phyloP scores from a whole-genome alignment of 352 stramenopile genomes.

The Thraustochytrium sp. region DNA sequence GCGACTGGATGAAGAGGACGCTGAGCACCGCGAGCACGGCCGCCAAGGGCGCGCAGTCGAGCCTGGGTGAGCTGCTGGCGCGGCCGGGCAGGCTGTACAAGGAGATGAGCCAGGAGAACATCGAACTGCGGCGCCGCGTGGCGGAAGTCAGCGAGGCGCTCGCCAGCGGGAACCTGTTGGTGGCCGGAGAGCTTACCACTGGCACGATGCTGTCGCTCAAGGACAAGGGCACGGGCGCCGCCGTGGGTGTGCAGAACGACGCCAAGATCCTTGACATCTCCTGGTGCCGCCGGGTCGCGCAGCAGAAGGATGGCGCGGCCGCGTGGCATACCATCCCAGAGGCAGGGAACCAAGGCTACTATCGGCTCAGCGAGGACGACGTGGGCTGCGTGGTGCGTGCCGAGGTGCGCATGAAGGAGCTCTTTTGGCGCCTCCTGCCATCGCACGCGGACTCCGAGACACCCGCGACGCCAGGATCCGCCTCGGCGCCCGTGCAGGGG shows the following conservation, averaged over 20 bases:
- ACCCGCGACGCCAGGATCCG: background rate
- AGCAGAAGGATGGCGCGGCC: background rate
- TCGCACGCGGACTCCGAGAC: background rate
- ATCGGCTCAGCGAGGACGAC: constrained; percentile 6
- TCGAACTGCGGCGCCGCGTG: background rate
- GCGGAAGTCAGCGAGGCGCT: background rate
- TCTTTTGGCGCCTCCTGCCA: constrained; percentile 15
- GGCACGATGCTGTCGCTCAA: background rate
- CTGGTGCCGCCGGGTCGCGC: background rate
- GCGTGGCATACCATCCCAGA: background rate
- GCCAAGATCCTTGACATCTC: background rate
- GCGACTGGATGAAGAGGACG: background rate
- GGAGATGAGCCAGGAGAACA: background rate
- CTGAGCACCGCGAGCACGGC: background rate
- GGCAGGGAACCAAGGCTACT: background rate
- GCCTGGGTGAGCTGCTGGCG: constrained; percentile 26
- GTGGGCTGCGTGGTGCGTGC: background rate
- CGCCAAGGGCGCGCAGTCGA: background rate
- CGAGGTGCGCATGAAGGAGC: constrained; percentile 7
- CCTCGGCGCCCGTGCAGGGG: too few relatives aligned
- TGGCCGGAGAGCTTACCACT: background rate
- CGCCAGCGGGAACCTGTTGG: background rate
- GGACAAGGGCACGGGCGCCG: background rate
- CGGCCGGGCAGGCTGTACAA: constrained; percentile 11
- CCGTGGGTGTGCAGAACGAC: background rate